These are phyloP conservation scores for Rhododendron mucronatum DNA, from an alignment of 148 eudicot species.

Conservation along the genomic window DNA sequence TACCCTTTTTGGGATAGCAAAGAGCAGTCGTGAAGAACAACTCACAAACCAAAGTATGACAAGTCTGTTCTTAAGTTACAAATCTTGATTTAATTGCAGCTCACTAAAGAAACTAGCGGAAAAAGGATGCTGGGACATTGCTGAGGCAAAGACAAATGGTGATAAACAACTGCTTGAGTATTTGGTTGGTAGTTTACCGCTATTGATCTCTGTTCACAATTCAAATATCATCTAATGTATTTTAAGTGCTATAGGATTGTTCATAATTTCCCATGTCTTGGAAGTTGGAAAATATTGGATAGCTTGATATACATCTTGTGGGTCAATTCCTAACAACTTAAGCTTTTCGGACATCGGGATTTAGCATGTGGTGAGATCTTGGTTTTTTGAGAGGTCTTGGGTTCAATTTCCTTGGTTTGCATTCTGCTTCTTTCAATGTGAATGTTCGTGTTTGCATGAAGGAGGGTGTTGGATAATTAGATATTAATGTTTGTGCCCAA, in stretches of 20 bases:
- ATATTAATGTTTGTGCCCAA: not conserved
- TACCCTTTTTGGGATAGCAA: not conserved
- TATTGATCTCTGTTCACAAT: not conserved
- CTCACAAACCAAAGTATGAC: not conserved
- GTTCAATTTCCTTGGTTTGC: not conserved
- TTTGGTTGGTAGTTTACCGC: slow-evolving; percentile 49
- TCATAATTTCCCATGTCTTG: not conserved
- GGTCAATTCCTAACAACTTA: not conserved
- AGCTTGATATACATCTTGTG: not conserved
- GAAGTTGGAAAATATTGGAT: not conserved
- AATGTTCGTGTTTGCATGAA: not conserved
- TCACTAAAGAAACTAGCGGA: slow-evolving; percentile 84
- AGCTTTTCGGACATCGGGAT: not conserved
- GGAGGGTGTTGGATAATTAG: not conserved
- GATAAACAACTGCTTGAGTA: slow-evolving; percentile 71
- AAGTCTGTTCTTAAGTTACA: not conserved
- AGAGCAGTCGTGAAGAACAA: not conserved
- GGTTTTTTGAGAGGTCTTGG: not conserved
- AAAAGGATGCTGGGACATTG: slow-evolving; percentile 96
- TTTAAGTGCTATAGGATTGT: not conserved
- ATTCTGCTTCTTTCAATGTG: not conserved
- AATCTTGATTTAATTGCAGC: slow-evolving; percentile 39
- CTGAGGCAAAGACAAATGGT: slow-evolving; percentile 64
- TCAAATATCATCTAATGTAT: not conserved
- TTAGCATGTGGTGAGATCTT: not conserved